Evolutionary conservation across 768 basidiomycete genomes (phyloP).

Genomic region (Rubroboletus satanas): DNA sequence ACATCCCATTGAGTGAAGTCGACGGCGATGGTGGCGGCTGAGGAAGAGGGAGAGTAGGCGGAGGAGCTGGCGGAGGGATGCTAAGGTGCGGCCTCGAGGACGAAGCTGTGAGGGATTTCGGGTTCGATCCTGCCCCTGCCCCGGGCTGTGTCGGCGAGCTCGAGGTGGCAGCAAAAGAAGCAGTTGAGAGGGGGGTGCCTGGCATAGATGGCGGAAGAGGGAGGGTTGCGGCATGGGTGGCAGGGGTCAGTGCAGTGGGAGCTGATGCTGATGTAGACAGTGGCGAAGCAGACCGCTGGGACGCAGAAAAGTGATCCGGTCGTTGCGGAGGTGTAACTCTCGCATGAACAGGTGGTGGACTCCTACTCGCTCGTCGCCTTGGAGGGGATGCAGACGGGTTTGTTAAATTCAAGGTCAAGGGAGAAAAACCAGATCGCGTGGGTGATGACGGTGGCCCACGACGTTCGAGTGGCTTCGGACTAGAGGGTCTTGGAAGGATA

Average conservation of each 20-base stretch:
- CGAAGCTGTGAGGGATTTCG: constrained; percentile 6
- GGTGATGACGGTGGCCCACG: constrained; percentile 24
- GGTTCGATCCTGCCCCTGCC: background rate
- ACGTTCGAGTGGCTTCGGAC: constrained; percentile 27
- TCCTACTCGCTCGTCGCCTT: constrained; percentile 23
- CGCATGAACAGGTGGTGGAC: constrained; percentile 23
- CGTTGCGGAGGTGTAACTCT: constrained; percentile 9
- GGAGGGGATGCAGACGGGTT: constrained; percentile 18
- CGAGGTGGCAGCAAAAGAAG: constrained; percentile 7
- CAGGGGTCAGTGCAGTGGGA: constrained; percentile 3
- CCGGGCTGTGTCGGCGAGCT: background rate
- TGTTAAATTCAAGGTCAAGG: constrained; percentile 24
- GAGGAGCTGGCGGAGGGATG: constrained; percentile 31
- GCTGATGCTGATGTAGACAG: constrained; percentile 4
- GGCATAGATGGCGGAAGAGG: constrained; percentile 20
- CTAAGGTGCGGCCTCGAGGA: constrained; percentile 28
- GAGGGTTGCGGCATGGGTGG: constrained; percentile 1
- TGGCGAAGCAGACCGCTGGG: constrained; percentile 12
- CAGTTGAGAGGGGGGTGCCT: constrained; percentile 16
- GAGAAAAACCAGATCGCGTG: constrained; percentile 27
- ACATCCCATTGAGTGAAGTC: background rate
- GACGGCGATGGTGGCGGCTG: constrained; percentile 23
- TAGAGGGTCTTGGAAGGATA: constrained; percentile 25
- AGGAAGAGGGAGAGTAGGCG: constrained; percentile 30
- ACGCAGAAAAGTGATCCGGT: constrained; percentile 2